phyloP scores from a whole-genome alignment of 1,284 basidiomycete species.

The Sporisorium scitamineum region DNA sequence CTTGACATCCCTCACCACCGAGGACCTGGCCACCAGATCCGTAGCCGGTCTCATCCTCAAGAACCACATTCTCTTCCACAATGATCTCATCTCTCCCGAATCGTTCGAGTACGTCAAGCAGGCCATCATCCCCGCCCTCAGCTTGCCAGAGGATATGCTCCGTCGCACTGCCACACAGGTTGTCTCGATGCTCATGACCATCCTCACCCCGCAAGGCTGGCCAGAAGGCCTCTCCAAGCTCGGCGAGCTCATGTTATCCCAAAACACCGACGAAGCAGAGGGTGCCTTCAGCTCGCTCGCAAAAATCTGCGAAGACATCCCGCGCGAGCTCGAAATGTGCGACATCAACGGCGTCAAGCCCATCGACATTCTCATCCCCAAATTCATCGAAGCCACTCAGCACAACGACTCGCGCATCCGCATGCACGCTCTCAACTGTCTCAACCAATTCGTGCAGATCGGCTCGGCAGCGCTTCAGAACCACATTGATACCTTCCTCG shows the following conservation, averaged over 20 bases:
- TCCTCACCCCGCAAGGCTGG: conserved; percentile 64
- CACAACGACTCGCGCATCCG: conserved; percentile 87
- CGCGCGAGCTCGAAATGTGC: conserved; percentile 87
- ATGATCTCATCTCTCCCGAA: conserved; percentile 59
- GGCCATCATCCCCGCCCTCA: conserved; percentile 64
- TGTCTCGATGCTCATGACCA: conserved; percentile 67
- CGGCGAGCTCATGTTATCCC: conserved; percentile 59
- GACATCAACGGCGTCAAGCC: conserved; percentile 77
- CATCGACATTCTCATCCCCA: conserved; percentile 75
- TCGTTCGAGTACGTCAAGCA: conserved; percentile 66
- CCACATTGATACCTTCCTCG: conserved; percentile 93
- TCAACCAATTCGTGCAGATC: conserved; percentile 84
- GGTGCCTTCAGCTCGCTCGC: conserved; percentile 93
- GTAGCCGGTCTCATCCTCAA: conserved; percentile 97
- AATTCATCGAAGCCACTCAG: conserved; percentile 81
- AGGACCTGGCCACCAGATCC: conserved; percentile 89
- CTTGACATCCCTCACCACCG: conserved; percentile 80
- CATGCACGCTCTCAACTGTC: conserved; percentile 89
- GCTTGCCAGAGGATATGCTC: conserved; percentile 64
- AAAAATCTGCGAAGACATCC: conserved; percentile 97
- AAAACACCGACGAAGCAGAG: conserved; percentile 61
- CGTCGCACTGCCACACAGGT: conserved; percentile 67
- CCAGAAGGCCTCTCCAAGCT: conserved; percentile 63
- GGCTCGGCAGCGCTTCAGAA: conserved; percentile 82
- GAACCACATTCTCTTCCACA: conserved; percentile 77